These are phyloP conservation scores for Fallopia convolvulus DNA, from an alignment of 148 eudicot species.

Conservation along the genomic window DNA sequence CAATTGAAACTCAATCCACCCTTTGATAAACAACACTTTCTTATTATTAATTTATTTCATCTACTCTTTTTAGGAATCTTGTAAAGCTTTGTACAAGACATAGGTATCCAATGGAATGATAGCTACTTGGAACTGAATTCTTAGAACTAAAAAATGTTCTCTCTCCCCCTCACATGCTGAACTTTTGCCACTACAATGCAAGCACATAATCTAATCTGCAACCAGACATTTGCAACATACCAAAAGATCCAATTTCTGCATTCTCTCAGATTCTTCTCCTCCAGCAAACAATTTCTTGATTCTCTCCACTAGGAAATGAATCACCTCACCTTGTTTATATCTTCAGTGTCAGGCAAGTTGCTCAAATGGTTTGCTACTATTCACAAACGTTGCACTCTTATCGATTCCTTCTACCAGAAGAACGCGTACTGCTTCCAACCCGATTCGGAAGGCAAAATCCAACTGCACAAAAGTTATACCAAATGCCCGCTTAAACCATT, in stretches of 20 bases:
- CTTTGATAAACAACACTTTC: no score
- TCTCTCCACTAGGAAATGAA: not conserved
- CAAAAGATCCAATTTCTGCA: not conserved
- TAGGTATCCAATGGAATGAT: not conserved
- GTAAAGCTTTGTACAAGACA: not conserved
- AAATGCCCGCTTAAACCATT: not conserved
- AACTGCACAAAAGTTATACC: slow-evolving; percentile 33
- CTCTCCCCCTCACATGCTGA: slow-evolving; percentile 3
- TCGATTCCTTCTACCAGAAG: slow-evolving; percentile 67
- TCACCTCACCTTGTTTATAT: not conserved
- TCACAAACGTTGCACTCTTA: slow-evolving; percentile 81
- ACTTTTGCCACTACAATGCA: not conserved
- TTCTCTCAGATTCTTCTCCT: not conserved
- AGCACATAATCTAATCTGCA: not conserved
- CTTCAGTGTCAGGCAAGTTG: slow-evolving; percentile 25
- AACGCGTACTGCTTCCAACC: slow-evolving; percentile 74
- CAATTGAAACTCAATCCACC: no score
- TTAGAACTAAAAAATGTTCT: not conserved
- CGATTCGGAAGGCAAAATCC: slow-evolving; percentile 70
- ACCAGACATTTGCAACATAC: not conserved
- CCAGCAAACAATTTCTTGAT: not conserved
- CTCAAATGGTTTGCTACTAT: slow-evolving; percentile 44
- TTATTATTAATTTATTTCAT: no score
- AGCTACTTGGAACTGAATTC: not conserved
- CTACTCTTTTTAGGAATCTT: no score